Evolutionary conservation across 306 rosid species (phyloP), one percentile per base, ranked within the genome.

Genomic region (Astragalus membranaceus): DNA sequence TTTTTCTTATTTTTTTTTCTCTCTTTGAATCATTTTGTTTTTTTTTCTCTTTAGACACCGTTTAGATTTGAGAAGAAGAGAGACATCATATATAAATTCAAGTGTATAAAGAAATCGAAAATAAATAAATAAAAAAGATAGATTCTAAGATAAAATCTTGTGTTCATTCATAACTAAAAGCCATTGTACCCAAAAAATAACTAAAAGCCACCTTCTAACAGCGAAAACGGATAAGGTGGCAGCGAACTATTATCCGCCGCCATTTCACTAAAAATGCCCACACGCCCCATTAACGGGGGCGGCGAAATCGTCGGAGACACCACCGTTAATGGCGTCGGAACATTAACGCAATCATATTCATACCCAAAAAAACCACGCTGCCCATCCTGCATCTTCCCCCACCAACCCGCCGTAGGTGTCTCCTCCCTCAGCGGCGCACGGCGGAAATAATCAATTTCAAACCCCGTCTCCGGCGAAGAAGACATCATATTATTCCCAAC

Each of bases 221-320:
- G 26, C 7, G 99, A 94, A 80, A 94, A 94, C 54, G 99, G 97
- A 88, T 84, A 94, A 87, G 97, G 88, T 77, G 95, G 96, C 69
- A 82, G 80, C 3, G 80, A 77, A 60, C 56, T 76, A 8, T 70
- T 52, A 75, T 73, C 91, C 66, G 79, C 80, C 83, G 66, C 84
- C 83, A 75, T 63, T 64, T 88, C 96, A n/a, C 83, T 58, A 8
- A 81, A 80, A 63, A 44, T 69, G 9, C 64, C 78, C 39, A 78
- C 69, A 12, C 51, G 67, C 17, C 75, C 92, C 12, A 37, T 37
- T 14, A 69, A 61, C 71, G 78, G 61, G 9, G 73, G 54, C 8
- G 59, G 54, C 8, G 59, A 10, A 12, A 11, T 2, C 30, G 54
- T 29, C 73, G 66, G 70, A 3, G 74, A 5, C 23, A 37, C 87